Evolutionary conservation across 306 rosid species (phyloP).

Genomic region (Medicago arabica): DNA sequence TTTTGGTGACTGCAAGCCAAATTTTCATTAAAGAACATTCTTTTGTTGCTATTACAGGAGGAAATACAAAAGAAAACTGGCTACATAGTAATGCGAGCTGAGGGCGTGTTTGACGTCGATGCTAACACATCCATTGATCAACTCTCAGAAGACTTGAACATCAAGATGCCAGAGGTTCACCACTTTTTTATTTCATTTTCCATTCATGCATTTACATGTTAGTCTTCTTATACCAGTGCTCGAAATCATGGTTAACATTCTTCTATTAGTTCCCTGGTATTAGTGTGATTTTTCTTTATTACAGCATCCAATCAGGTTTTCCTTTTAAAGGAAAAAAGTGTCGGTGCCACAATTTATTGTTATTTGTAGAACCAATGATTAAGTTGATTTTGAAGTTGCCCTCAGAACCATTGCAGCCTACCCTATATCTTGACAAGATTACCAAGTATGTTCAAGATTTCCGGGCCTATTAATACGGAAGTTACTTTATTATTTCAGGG

Average conservation of each 20-base stretch:
- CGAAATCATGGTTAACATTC: too few relatives aligned
- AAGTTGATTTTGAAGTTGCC: too few relatives aligned
- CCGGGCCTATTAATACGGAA: conserved; percentile 2
- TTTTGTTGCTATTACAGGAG: conserved; percentile 66
- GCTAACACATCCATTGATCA: conserved; percentile 98
- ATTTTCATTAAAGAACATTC: conserved; percentile 22
- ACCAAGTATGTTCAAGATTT: not conserved
- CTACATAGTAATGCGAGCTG: conserved; percentile 95
- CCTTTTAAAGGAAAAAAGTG: too few relatives aligned
- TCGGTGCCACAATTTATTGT: too few relatives aligned
- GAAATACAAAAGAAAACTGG: conserved; percentile 99
- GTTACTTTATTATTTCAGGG: conserved; percentile 60
- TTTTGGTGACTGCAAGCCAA: conserved; percentile 18
- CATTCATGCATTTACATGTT: conserved; percentile 15
- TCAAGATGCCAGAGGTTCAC: conserved; percentile 94
- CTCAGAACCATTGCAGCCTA: too few relatives aligned
- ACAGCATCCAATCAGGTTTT: too few relatives aligned
- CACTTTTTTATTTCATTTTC: not conserved
- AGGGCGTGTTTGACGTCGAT: conserved; percentile 94
- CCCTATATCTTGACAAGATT: too few relatives aligned
- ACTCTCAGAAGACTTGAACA: conserved; percentile 90
- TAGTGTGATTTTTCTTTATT: too few relatives aligned
- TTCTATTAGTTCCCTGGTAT: too few relatives aligned
- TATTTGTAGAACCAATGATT: too few relatives aligned
- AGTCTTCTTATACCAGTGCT: not conserved